A percentile compares a stretch with the other conserved stretches of the same genome.
Conservation (phyloP, 2,329 filamentous ascomycete genomes). For the Trichophyton benhamiae region DNA sequence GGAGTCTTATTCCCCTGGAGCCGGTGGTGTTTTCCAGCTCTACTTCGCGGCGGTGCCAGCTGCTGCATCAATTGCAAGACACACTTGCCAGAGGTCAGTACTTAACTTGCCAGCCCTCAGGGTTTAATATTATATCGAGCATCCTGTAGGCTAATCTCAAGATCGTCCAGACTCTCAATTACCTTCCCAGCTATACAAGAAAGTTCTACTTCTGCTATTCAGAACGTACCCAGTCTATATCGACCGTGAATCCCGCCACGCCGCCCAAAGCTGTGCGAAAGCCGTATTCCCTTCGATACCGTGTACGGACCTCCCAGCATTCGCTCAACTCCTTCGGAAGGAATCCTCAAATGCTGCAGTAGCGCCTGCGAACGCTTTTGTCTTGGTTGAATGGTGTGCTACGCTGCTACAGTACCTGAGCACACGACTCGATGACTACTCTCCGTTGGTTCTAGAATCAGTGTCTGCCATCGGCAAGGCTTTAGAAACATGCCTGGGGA, state of each 20-base stretch:
- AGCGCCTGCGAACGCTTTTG: slow-evolving; percentile 69
- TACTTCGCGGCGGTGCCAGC: slow-evolving; percentile 29
- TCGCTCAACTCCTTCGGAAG: slow-evolving; percentile 54
- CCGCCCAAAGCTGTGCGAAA: slow-evolving; percentile 67
- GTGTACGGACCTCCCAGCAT: slow-evolving; percentile 35
- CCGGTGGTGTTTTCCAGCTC: slow-evolving; percentile 32
- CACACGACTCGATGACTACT: slow-evolving; percentile 49
- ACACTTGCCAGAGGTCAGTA: slow-evolving; percentile 27
- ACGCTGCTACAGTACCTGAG: slow-evolving; percentile 62
- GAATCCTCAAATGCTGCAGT: slow-evolving; percentile 69
- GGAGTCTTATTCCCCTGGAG: slow-evolving; percentile 29
- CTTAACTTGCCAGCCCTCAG: neutral
- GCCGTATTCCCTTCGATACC: slow-evolving; percentile 54
- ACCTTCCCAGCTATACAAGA: slow-evolving; percentile 21
- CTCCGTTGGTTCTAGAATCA: slow-evolving; percentile 46
- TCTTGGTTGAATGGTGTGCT: slow-evolving; percentile 81
- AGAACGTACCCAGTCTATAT: slow-evolving; percentile 76
- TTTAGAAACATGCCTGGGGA: slow-evolving; percentile 63
- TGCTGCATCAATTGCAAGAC: slow-evolving; percentile 34
- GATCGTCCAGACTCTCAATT: slow-evolving; percentile 22
- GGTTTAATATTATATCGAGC: neutral
- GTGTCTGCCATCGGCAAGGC: slow-evolving; percentile 58
- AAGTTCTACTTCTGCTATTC: slow-evolving; percentile 63
- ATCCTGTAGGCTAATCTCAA: neutral
- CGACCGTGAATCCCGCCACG: slow-evolving; percentile 71